Evolutionary conservation across 1,139 yeast species (phyloP).

Genomic region (Sugiyamaella novakii): DNA sequence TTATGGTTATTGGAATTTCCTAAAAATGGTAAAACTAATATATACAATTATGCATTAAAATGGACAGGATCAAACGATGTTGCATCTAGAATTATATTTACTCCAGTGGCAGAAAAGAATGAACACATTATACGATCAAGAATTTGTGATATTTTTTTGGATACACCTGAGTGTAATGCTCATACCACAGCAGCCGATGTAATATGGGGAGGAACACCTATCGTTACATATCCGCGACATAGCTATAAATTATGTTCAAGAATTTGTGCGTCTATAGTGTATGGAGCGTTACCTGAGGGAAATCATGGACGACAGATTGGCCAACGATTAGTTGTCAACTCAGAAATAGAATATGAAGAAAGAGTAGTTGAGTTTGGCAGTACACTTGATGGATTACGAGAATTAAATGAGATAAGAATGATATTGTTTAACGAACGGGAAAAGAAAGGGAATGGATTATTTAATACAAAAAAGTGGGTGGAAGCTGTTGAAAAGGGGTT

Average conservation of each 20-base stretch:
- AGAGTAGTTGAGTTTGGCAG: conserved; percentile 34
- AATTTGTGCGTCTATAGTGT: conserved; percentile 39
- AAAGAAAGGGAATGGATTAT: conserved; percentile 30
- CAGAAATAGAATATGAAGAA: conserved; percentile 37
- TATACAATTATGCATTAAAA: conserved; percentile 32
- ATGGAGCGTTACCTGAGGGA: conserved; percentile 34
- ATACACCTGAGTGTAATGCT: conserved; percentile 45
- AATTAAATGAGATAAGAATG: conserved; percentile 32
- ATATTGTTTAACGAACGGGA: conserved; percentile 35
- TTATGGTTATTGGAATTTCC: conserved; percentile 43
- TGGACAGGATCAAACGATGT: conserved; percentile 37
- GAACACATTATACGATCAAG: conserved; percentile 40
- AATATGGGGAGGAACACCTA: conserved; percentile 42
- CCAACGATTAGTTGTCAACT: conserved; percentile 31
- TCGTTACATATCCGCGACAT: conserved; percentile 40
- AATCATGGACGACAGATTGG: conserved; percentile 28
- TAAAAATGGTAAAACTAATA: conserved; percentile 36
- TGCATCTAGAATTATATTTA: conserved; percentile 37
- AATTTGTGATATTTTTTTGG: conserved; percentile 40
- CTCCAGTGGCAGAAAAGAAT: conserved; percentile 42
- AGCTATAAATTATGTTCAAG: conserved; percentile 41
- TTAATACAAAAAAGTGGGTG: conserved; percentile 40
- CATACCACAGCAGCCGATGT: conserved; percentile 46
- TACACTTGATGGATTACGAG: conserved; percentile 27
- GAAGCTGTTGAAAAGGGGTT: conserved; percentile 37